Evolutionary conservation across 202 grass and related monocot species (phyloP).

Genomic region (Panicum hallii): DNA sequence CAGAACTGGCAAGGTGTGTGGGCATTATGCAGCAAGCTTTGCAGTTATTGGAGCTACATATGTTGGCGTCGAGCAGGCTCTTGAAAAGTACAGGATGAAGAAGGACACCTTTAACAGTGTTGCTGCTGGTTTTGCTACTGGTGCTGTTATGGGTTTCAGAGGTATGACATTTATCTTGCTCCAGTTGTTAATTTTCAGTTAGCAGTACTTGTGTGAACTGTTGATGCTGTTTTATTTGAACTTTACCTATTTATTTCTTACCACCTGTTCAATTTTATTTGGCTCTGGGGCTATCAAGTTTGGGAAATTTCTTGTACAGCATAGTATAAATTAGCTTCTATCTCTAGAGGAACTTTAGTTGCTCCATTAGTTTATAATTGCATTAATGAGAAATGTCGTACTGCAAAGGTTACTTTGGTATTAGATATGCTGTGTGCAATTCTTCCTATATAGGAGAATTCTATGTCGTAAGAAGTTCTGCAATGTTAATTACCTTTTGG

Average conservation of each 20-base stretch:
- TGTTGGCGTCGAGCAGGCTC: constrained; percentile 53
- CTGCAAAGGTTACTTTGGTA: background rate
- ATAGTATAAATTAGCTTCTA: constrained; percentile 17
- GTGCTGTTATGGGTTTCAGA: constrained; percentile 53
- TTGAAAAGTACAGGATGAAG: constrained; percentile 57
- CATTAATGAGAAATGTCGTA: background rate
- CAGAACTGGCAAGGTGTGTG: constrained; percentile 50
- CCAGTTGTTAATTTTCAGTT: background rate
- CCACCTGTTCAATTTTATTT: constrained; percentile 1
- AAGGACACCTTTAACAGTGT: constrained; percentile 61
- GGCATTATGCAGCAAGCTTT: constrained; percentile 43
- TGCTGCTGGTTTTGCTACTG: constrained; percentile 65
- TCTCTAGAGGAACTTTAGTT: background rate
- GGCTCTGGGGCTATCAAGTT: background rate
- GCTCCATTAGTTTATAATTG: background rate
- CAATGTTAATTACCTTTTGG: background rate
- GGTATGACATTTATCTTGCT: constrained; percentile 48
- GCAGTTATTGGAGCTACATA: constrained; percentile 56
- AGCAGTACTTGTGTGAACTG: background rate
- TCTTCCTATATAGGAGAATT: constrained; percentile 2
- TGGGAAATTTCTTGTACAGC: constrained; percentile 13
- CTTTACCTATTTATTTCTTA: background rate
- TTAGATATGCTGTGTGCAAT: background rate
- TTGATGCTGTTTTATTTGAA: constrained; percentile 34
- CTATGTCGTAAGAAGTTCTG: background rate